A percentile compares a stretch with the other conserved stretches of the same genome.
These are phyloP conservation scores for Penstemon eatonii DNA, from an alignment of 257 asterid species.

Conservation along the genomic window DNA sequence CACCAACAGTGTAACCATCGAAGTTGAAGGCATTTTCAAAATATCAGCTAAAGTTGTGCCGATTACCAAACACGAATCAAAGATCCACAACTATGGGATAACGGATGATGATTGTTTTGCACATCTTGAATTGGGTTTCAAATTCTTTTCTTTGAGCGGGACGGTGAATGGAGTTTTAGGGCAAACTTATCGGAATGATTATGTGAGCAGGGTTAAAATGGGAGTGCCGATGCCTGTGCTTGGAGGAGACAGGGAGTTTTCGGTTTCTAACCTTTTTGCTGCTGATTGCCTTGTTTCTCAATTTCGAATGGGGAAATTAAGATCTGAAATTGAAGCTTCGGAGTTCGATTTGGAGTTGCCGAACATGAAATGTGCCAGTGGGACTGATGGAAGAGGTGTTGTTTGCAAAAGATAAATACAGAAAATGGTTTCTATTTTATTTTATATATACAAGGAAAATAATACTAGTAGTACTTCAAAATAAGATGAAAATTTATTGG, in stretches of 20 bases:
- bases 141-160: slow-evolving; percentile 40
- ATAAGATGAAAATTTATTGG: no score
- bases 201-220: slow-evolving; percentile 51
- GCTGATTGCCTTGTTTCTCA: slow-evolving; percentile 49
- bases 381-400: slow-evolving; percentile 47
- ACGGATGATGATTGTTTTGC: slow-evolving; percentile 56
- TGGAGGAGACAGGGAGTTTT: slow-evolving; percentile 52
- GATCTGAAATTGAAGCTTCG: background rate
- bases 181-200: slow-evolving; percentile 55
- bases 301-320: slow-evolving; percentile 24
- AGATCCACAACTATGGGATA: slow-evolving; percentile 53
- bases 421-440: no score
- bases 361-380: slow-evolving; percentile 42
- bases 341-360: slow-evolving; percentile 37
- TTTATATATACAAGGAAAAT: no score
- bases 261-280: slow-evolving; percentile 40
- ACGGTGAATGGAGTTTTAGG: slow-evolving; percentile 60
- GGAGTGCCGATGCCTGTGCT: slow-evolving; percentile 60
- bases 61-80: slow-evolving; percentile 40
- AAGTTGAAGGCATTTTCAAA: slow-evolving; percentile 39
- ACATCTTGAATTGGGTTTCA: slow-evolving; percentile 64
- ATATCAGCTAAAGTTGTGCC: slow-evolving; percentile 58
- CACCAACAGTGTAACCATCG: slow-evolving; percentile 39
- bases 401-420: slow-evolving; percentile 44
- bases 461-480: no score